These are phyloP conservation scores for Zasmidium citrigriseum DNA, from an alignment of 2,329 filamentous ascomycete species.

Conservation along the genomic window DNA sequence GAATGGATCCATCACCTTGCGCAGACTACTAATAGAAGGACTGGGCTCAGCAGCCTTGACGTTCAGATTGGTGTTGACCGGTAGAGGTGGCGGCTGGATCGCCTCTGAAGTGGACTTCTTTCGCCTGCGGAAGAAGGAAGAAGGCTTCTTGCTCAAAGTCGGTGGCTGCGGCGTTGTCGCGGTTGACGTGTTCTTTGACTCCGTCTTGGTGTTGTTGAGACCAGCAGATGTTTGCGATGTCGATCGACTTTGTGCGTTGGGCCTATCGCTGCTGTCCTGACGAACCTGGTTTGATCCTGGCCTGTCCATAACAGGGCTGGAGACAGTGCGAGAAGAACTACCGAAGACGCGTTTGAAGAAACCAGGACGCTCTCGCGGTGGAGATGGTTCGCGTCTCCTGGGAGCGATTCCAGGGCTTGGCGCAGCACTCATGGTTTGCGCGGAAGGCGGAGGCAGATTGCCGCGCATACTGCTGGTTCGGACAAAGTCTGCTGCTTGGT, in stretches of 20 bases:
- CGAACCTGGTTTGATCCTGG: constrained; percentile 18
- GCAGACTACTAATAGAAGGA: constrained; percentile 72
- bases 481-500: constrained; percentile 51
- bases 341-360: constrained; percentile 91
- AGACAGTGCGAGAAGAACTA: constrained; percentile 25
- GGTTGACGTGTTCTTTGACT: constrained; percentile 13
- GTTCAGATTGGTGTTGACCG: constrained; percentile 39
- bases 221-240: constrained; percentile 21
- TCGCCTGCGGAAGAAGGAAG: constrained; percentile 88
- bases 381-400: constrained; percentile 29
- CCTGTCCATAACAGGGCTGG: constrained; percentile 20
- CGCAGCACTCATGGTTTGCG: constrained; percentile 52
- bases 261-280: constrained; percentile 15
- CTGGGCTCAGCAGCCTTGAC: constrained; percentile 53
- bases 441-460: constrained; percentile 45
- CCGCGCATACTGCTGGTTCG: constrained; percentile 45
- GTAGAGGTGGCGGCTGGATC: constrained; percentile 61
- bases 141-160: constrained; percentile 82
- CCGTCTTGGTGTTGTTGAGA: constrained; percentile 9
- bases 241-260: constrained; percentile 16
- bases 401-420: constrained; percentile 48
- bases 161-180: constrained; percentile 19
- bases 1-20: constrained; percentile 86
- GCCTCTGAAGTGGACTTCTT: constrained; percentile 83
- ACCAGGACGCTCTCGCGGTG: constrained; percentile 62